Evolutionary conservation across 2,329 filamentous ascomycete genomes (phyloP).

Genomic region (Fusarium brevicatenulatum): DNA sequence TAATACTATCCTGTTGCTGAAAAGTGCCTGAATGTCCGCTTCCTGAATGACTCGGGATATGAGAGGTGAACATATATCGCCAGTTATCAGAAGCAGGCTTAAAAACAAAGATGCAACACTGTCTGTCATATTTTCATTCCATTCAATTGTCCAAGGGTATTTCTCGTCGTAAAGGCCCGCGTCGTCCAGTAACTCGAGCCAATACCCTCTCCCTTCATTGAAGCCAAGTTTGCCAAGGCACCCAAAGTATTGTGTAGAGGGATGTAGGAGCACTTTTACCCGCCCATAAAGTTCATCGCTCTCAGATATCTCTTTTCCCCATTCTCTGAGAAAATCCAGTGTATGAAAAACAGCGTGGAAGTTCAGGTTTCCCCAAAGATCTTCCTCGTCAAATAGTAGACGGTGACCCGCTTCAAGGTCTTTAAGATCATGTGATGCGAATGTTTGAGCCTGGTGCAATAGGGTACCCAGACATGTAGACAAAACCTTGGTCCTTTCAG

Average conservation of each 20-base stretch:
- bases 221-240: accelerated
- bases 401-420: accelerated
- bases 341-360: accelerated
- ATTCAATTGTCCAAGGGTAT: neutral
- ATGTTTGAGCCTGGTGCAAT: accelerated
- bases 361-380: accelerated
- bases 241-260: accelerated
- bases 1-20: neutral
- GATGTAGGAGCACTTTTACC: accelerated
- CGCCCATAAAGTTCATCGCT: accelerated
- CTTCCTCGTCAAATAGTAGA: accelerated
- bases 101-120: neutral
- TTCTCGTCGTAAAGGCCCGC: no score
- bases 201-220: no score
- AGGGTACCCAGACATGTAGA: accelerated
- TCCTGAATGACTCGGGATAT: accelerated
- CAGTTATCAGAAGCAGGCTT: accelerated
- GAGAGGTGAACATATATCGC: accelerated
- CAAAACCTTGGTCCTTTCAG: accelerated
- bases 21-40: accelerated
- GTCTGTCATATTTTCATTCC: accelerated
- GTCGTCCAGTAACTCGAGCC: no score
- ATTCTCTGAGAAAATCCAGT: accelerated
- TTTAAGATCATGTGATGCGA: accelerated
- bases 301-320: accelerated